Conservation (phyloP, 2,329 filamentous ascomycete species). For the Ambrosiella beaveri region DNA sequence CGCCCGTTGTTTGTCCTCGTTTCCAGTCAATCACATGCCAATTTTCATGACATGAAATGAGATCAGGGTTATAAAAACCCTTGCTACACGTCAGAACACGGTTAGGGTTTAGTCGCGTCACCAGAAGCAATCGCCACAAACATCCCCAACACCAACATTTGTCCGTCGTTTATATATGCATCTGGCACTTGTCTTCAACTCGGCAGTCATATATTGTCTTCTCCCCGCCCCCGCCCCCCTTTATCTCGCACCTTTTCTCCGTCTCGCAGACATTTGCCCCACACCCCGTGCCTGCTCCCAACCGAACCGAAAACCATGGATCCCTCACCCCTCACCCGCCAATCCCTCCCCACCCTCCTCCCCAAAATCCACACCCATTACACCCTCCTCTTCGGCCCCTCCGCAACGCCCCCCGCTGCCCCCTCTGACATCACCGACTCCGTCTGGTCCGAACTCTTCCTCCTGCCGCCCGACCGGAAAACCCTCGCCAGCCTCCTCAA, state of each 20-base stretch:
- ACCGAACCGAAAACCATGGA: constrained; percentile 37
- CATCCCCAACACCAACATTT: too few species aligned
- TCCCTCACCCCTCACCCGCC: constrained; percentile 81
- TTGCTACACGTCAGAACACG: too few species aligned
- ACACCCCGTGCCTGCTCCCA: neutral
- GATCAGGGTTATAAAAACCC: too few species aligned
- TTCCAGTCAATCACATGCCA: too few species aligned
- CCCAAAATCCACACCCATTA: constrained; percentile 90
- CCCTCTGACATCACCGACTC: constrained; percentile 61
- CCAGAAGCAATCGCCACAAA: too few species aligned
- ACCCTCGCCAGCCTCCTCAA: constrained; percentile 53
- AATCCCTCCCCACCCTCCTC: constrained; percentile 81
- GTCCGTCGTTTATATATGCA: too few species aligned
- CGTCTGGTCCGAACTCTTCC: constrained; percentile 93
- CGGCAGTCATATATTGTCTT: too few species aligned
- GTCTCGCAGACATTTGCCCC: neutral
- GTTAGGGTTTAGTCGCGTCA: too few species aligned
- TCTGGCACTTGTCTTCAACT: too few species aligned
- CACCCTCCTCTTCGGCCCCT: constrained; percentile 50
- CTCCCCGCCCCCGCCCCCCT: too few species aligned
- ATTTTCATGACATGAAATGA: too few species aligned
- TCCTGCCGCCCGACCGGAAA: constrained; percentile 61
- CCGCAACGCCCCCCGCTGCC: constrained; percentile 46
- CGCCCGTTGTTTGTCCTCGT: too few species aligned
- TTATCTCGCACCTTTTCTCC: neutral